Evolutionary conservation across 1,284 basidiomycete genomes (phyloP), one percentile per base, ranked within the genome.

Genomic region (Microbotryum intermedium): DNA sequence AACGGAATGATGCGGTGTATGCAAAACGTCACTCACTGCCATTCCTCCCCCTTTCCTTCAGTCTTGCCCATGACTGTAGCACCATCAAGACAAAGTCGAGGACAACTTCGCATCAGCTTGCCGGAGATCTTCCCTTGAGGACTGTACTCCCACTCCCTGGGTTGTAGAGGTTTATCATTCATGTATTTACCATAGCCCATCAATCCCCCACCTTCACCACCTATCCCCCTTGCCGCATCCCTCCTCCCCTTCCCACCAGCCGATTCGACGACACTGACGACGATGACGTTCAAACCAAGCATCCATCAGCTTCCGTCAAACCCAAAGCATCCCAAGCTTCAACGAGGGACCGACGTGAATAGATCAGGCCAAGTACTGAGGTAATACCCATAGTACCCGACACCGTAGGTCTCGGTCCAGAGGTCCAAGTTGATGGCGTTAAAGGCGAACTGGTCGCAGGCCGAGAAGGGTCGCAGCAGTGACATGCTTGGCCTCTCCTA

Each of bases 361-460:
- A 94, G 77, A 74, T 94, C 90, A 5, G 90, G 89, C 90, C 90
- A 94, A 58, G 86, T 81, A 8, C 86, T 82, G 58, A 94, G 82
- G 72, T 94, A 94, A 72, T 77, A 83, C 48, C 94, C 77, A 74
- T 94, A 94, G 75, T 93, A 94, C 29, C 80, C 81, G 69, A 88
- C 84, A 50, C 84, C 84, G 74, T 91, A 94, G 21, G 91, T 94
- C 77, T 94, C 91, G 50, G 90, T 94, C 88, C 88, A 94, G 57
- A 91, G 79, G 74, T 94, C 90, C 71, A 93, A 77, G 74, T 94
- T 94, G 62, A 91, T 91, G 72, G 90, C 89, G 74, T 94, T 94
- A 77, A 92, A 93, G 68, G 81, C 85, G 80, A 94, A 92, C 75
- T 94, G 80, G 73, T 94, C 90, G 0, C 83, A 82, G 18, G 89